Percentiles rank a stretch among this genome's conserved stretches.
phyloP scores from a whole-genome alignment of 352 stramenopile species.

The Phytophthora multivora region DNA sequence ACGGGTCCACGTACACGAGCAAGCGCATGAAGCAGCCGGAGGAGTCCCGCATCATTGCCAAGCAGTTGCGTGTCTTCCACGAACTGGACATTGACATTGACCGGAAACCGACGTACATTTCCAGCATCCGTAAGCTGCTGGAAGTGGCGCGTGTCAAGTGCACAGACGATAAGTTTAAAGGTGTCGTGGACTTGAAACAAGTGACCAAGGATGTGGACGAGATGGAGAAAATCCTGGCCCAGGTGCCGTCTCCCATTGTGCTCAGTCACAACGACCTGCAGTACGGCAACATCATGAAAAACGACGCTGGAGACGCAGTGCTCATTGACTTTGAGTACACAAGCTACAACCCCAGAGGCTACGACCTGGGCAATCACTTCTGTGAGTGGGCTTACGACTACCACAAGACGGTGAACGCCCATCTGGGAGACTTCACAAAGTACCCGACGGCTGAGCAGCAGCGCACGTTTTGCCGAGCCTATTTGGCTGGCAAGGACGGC shows the following conservation, averaged over 20 bases:
- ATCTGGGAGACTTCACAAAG: constrained; percentile 75
- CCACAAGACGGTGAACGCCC: constrained; percentile 79
- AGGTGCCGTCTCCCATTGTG: constrained; percentile 74
- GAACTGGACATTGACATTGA: constrained; percentile 72
- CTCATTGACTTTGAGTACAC: constrained; percentile 96
- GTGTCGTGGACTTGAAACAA: constrained; percentile 56
- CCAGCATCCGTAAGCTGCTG: constrained; percentile 62
- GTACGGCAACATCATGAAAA: constrained; percentile 92
- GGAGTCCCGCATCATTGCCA: constrained; percentile 55
- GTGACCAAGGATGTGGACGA: constrained; percentile 53
- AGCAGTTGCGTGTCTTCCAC: constrained; percentile 77
- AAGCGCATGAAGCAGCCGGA: constrained; percentile 72
- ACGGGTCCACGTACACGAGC: constrained; percentile 66
- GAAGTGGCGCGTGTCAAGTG: constrained; percentile 66
- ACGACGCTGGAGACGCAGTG: constrained; percentile 60
- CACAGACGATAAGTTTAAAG: constrained; percentile 45
- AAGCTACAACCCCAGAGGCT: constrained; percentile 90
- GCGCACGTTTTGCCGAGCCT: constrained; percentile 69
- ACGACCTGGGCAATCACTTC: constrained; percentile 94
- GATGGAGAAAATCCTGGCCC: constrained; percentile 51
- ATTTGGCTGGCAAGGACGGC: constrained; percentile 56
- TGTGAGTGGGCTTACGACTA: constrained; percentile 88
- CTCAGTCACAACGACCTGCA: constrained; percentile 94
- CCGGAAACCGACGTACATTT: constrained; percentile 53
- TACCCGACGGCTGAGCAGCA: constrained; percentile 73